phyloP scores from a whole-genome alignment of 2,329 filamentous ascomycete species.

The Pezicula carpinea region DNA sequence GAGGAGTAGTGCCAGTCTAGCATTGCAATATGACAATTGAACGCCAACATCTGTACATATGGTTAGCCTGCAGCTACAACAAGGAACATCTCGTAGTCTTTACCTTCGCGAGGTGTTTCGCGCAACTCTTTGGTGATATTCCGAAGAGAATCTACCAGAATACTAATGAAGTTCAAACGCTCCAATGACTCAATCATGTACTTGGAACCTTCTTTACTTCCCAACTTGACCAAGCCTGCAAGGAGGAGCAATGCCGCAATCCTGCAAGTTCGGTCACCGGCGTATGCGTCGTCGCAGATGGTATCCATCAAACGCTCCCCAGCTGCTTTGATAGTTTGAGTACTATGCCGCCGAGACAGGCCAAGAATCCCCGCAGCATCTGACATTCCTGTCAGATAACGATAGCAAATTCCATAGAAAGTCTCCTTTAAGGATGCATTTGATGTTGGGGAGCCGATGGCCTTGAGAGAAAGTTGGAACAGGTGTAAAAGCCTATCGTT shows the following conservation, averaged over 20 bases:
- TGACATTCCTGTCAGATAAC: constrained; percentile 70
- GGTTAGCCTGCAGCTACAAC: constrained; percentile 7
- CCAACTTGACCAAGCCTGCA: constrained; percentile 69
- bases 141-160: constrained; percentile 84
- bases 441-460: constrained; percentile 69
- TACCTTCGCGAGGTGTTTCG: constrained; percentile 52
- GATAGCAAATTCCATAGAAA: constrained; percentile 89
- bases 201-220: constrained; percentile 64
- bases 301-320: constrained; percentile 80
- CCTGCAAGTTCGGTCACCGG: constrained; percentile 75
- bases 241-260: constrained; percentile 84
- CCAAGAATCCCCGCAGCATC: constrained; percentile 47
- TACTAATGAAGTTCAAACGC: constrained; percentile 83
- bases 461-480: constrained; percentile 80
- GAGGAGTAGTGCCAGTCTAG: constrained; percentile 76
- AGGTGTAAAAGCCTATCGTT: constrained; percentile 88
- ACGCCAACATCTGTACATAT: constrained; percentile 29
- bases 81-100: constrained; percentile 17
- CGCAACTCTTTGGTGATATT: constrained; percentile 70
- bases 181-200: constrained; percentile 76
- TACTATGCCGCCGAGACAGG: constrained; percentile 42
- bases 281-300: constrained; percentile 89
- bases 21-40: constrained; percentile 48
- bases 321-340: constrained; percentile 70
- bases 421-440: constrained; percentile 70